Base-by-base conservation (phyloP, 1,284 basidiomycete genomes). In the Malassezia sympodialis region DNA sequence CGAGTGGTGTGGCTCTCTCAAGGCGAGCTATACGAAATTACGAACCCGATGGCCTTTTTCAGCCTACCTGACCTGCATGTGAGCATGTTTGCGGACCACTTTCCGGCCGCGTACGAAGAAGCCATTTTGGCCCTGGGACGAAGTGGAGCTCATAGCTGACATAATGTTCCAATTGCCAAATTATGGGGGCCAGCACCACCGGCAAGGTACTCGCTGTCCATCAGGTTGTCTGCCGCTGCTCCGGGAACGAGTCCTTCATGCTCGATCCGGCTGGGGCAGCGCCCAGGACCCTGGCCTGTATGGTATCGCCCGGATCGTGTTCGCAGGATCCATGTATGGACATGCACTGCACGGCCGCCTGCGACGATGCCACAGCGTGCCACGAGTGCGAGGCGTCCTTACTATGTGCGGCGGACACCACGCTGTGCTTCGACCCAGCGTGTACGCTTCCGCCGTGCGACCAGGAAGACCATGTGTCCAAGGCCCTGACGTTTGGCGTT, bases 21-120 rank as follows among this genome's bases (percentile, higher is more conserved):
- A 28, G 54, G 59, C 14, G 59, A 60, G 26, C 37, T 73, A 44
- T 71, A 70, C 51, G 51, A 54, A 8, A 61, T 73, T 6, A 56
- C 60, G 40, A 61, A 60, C 28, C 68, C 71, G 8, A 46, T 69
- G 15, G 55, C 65, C 5, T 73, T 72, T 57, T 73, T 72, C 60
- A 63, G 62, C 51, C 45, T 72, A 26, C 71, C 71, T 6, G 68
- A 69, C 35, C 44, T 46, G 27, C 28, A 54, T n/a, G 31, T 50
- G 12, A 35, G 62, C 41, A 67, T 71, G 69, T 69, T 73, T 56
- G 63, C 65, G 1, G 56, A 60, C 31, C 71, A 73, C 53, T 68
- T 73, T 27, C 71, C 71, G 8, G 64, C 65, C 17, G 68, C 68
- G 8, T 73, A 73, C 59, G 69, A 73, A 47, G 63, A 63, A 27